A percentile compares a stretch with the other conserved stretches of the same genome.
phyloP scores from a whole-genome alignment of 169 alveolate species.

The Perkinsus marinus region DNA sequence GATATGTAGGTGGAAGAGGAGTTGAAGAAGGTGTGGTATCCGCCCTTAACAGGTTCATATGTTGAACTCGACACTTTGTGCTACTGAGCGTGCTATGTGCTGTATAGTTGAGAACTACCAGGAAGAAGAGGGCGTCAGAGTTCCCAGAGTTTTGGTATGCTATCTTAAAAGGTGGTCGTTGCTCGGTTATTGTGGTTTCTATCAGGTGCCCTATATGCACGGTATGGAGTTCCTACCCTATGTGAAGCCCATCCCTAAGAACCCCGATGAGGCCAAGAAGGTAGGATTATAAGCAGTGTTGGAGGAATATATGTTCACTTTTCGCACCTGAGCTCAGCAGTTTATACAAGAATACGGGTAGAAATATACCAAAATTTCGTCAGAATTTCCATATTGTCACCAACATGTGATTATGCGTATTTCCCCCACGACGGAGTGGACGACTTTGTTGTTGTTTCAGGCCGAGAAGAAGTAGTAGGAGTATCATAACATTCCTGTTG shows the following conservation, averaged over 20 bases:
- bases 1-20: not conserved
- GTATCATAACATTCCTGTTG: not conserved
- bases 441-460: not conserved
- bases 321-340: no score
- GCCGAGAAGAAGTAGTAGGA: not conserved
- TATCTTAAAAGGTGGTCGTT: not conserved
- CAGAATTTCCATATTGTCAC: no score
- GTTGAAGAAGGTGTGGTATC: not conserved
- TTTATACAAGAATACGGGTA: no score
- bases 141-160: slow-evolving; percentile 72
- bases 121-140: slow-evolving; percentile 78
- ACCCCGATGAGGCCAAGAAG: not conserved
- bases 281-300: not conserved
- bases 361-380: no score
- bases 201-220: slow-evolving; percentile 3
- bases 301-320: no score
- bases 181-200: not conserved
- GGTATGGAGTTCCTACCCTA: slow-evolving; percentile 7
- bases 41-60: slow-evolving; percentile 69
- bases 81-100: slow-evolving; percentile 91
- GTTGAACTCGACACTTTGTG: slow-evolving; percentile 96
- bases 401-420: no score
- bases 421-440: no score
- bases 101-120: slow-evolving; percentile 88
- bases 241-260: not conserved